Evolutionary conservation across 805 yeast genomes (phyloP).

Genomic region (Kodamaea neixiangensis): DNA sequence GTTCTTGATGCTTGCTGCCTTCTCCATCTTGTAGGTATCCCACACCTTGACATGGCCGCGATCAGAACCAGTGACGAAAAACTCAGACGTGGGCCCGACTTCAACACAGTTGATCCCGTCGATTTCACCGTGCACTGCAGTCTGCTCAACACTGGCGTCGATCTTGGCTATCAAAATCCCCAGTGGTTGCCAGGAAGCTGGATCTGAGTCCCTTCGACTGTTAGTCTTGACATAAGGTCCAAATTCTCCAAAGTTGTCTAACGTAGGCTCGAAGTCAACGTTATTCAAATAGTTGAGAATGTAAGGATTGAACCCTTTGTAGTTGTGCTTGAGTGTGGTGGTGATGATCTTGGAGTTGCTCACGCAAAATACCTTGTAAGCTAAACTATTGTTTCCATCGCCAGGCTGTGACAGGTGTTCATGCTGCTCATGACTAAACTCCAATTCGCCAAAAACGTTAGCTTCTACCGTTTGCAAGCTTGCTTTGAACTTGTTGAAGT

Average conservation of each 20-base stretch:
- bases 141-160: constrained; percentile 49
- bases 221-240: constrained; percentile 36
- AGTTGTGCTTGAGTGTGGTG: constrained; percentile 52
- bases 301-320: constrained; percentile 66
- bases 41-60: constrained; percentile 74
- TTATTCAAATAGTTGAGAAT: constrained; percentile 57
- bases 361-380: constrained; percentile 29
- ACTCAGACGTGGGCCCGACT: constrained; percentile 61
- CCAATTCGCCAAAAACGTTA: constrained; percentile 49
- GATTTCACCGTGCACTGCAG: constrained; percentile 34
- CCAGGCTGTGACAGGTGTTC: neutral
- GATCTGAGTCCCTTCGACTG: neutral
- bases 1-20: constrained; percentile 52
- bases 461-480: constrained; percentile 44
- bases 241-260: constrained; percentile 68
- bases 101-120: constrained; percentile 55
- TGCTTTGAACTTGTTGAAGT: constrained; percentile 32
- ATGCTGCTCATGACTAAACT: constrained; percentile 26
- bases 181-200: constrained; percentile 32
- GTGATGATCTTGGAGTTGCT: constrained; percentile 33
- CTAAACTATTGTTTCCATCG: neutral
- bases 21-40: constrained; percentile 69
- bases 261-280: constrained; percentile 55
- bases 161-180: constrained; percentile 65
- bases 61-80: constrained; percentile 77